Evolutionary conservation across 768 basidiomycete genomes (phyloP), one percentile per base, ranked within the genome.

Genomic region (Rhodotorula diobovata): DNA sequence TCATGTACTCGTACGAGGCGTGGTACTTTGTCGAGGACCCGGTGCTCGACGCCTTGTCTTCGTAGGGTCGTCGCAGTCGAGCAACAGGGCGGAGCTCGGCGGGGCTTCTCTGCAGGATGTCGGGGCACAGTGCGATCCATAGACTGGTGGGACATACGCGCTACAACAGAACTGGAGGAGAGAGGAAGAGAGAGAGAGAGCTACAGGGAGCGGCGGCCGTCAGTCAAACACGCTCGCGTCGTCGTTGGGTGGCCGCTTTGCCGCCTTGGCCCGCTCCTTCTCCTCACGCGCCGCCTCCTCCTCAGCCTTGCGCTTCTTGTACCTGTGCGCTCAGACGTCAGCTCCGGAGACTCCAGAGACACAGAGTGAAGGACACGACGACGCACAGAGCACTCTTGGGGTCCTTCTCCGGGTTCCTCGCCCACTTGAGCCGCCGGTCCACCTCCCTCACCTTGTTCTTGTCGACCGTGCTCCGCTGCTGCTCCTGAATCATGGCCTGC

Each of bases 391-490:
- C 80, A 72, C 88, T 95, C n/a, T 93, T 93, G 21, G 88, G 87
- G 11, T 95, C 88, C 80, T 94, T 96, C 81, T 95, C 93, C 10
- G 96, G 96, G 77, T 99, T 98, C 79, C 93, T 91, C 83, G 95
- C 97, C 48, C 89, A 78, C 77, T 87, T 88, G 57, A 99, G 82
- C 56, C 93, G 84, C 78, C 89, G 86, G 80, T 99, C 96, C 14
- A 98, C 88, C 77, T 90, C 89, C 23, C 90, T 89, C 23, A 97
- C 93, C 41, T 85, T 83, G 69, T 92, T 92, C 21, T 95, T 84
- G 68, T 90, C 84, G n/a, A 92, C 87, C 35, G 85, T 84, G 30
- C 84, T 83, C 25, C 88, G 87, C 30, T 85, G 80, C 11, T 81
- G 78, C 12, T 81, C 80, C 41, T 91, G 87, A 76, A 89, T 78